Percentiles rank a stretch among this genome's conserved stretches.
These are phyloP conservation scores for Oleoguttula mirabilis DNA, from an alignment of 495 filamentous ascomycete genomes.

Conservation along the genomic window DNA sequence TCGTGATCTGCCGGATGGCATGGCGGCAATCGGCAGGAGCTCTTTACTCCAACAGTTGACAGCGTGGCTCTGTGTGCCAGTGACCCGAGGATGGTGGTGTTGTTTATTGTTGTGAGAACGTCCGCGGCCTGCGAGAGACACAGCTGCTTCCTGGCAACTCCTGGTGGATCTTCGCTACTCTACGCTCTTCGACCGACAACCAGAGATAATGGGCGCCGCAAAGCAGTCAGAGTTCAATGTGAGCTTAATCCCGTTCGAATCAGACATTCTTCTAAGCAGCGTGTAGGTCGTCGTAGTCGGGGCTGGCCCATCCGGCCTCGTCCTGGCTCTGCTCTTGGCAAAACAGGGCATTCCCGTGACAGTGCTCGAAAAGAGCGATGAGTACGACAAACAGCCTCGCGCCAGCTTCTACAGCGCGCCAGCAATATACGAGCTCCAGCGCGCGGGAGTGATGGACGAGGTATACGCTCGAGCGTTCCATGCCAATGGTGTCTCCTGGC, in stretches of 20 bases:
- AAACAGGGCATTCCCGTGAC: conserved; percentile 41
- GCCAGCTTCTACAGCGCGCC: conserved; percentile 38
- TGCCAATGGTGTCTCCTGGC: conserved; percentile 40
- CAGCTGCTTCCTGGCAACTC: no score
- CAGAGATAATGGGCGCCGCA: conserved; percentile 5
- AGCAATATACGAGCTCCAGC: conserved; percentile 40
- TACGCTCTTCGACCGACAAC: no score
- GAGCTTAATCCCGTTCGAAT: no score
- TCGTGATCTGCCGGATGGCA: no score
- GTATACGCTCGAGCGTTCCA: conserved; percentile 36
- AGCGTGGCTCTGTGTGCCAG: no score
- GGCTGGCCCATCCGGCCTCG: conserved; percentile 44
- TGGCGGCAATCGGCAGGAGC: no score
- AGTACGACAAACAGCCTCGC: conserved; percentile 44
- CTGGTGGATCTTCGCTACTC: no score
- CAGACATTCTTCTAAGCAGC: no score
- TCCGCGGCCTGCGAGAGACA: no score
- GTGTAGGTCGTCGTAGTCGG: conserved; percentile 42
- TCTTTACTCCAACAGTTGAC: no score
- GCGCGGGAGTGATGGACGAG: conserved; percentile 44
- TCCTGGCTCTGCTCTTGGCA: conserved; percentile 43
- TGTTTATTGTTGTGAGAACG: no score
- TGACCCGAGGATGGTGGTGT: no score
- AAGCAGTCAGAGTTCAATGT: conserved; percentile 5
- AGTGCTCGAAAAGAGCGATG: conserved; percentile 39